Base-by-base conservation (phyloP, 306 rosid species). In the Bauhinia variegata region DNA sequence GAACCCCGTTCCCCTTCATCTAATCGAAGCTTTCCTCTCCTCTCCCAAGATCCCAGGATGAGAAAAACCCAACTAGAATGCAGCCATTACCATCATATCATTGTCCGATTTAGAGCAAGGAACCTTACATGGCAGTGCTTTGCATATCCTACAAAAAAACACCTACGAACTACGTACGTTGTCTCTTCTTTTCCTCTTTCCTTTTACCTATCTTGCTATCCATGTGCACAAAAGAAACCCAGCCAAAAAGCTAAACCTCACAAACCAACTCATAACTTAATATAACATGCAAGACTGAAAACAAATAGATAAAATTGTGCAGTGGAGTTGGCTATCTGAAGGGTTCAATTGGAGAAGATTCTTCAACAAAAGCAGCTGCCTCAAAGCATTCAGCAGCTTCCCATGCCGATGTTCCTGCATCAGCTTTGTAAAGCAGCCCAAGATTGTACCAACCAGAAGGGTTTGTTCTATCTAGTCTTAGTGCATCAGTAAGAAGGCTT, bases 361-460 rank as follows among this genome's bases (percentile, higher is more conserved):
- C 96, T 84, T 92, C 88, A 56, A 92, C 91, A 65, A 82, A 32
- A 58, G 82, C 80, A 1, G 98, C 92, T 32, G 89, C 89, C 80
- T 89, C 86, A 73, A 92, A 89, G 80, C 96, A 89, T 68, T 89
- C 96, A 37, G 74, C 88, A 42, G 83, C 85, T 75, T 92, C 95
- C 48, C 71, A 32, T 1, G 83, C 23, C 8, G 96, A 79, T 52
- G 80, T 66, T 36, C 84, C 80, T 7, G 18, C 63, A 47, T 92
- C 93, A 38, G 75, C 83, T 76, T 83, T 92, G 61, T 77, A 85
- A 6, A 92, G 80, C 68, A 92, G 73, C 75, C 98, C 98, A 31
- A 92, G 92, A 89, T 89, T 89, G 87, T 89, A 84, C 98, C 96
- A 89, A 7, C 92, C 91, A 32, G 85, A 84, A 12, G 92, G 68